Evolutionary conservation across 441 rosid genomes (phyloP).

Genomic region (Metrosideros polymorpha): DNA sequence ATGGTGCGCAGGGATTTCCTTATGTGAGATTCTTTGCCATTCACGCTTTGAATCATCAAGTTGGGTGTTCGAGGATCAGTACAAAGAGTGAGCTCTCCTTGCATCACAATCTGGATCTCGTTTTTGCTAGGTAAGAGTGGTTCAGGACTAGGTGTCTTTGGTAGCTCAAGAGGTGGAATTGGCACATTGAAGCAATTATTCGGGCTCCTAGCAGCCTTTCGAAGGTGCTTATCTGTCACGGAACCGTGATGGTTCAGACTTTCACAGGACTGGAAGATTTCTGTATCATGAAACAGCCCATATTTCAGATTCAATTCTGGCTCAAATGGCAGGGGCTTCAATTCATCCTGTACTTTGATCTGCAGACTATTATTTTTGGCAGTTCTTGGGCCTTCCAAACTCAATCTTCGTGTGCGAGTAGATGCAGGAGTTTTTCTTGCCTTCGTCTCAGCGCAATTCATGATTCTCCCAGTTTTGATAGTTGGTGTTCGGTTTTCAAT

Average conservation of each 20-base stretch:
- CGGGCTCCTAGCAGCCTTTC: conserved; percentile 49
- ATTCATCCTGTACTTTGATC: conserved; percentile 9
- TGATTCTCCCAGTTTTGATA: conserved; percentile 26
- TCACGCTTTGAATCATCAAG: conserved; percentile 8
- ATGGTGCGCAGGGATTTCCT: conserved; percentile 79
- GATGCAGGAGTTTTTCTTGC: conserved; percentile 35
- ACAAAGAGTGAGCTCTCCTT: conserved; percentile 21
- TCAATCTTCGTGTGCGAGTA: conserved; percentile 41
- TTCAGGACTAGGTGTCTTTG: conserved; percentile 40
- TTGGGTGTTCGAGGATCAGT: conserved; percentile 24
- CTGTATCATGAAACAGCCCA: conserved; percentile 23
- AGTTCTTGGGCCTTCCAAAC: conserved; percentile 55
- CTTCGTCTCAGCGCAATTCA: conserved; percentile 30
- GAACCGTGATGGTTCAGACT: conserved; percentile 19
- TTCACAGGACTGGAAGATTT: conserved; percentile 14
- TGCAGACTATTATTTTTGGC: conserved; percentile 23
- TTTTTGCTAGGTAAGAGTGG: conserved; percentile 25
- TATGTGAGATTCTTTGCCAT: conserved; percentile 62
- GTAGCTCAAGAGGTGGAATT: conserved; percentile 39
- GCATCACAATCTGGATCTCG: conserved; percentile 28
- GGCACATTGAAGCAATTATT: conserved; percentile 32
- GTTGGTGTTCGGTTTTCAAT: conserved; percentile 31
- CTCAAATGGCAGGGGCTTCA: conserved; percentile 13
- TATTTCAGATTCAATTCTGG: conserved; percentile 14
- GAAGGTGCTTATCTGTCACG: conserved; percentile 17